Evolutionary conservation across 2,329 filamentous ascomycete genomes (phyloP).

Genomic region (Penicillium glabrum): DNA sequence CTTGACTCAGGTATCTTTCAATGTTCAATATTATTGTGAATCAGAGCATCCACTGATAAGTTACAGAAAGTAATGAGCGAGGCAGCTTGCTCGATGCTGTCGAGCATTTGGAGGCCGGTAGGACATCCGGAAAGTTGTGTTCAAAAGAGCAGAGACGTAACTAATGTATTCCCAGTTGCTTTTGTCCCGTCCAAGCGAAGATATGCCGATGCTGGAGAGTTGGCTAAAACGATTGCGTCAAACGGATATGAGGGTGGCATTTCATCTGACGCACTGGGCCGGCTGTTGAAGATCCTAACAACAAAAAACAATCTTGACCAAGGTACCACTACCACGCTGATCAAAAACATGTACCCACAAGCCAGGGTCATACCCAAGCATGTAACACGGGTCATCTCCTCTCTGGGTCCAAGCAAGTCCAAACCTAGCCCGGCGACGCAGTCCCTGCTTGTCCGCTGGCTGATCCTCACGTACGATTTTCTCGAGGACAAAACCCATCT

Average conservation of each 20-base stretch:
- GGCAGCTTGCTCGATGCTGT: slow-evolving; percentile 33
- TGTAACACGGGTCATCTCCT: slow-evolving; percentile 66
- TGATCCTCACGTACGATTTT: slow-evolving; percentile 72
- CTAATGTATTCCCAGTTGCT: slow-evolving; percentile 29
- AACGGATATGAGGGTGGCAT: slow-evolving; percentile 69
- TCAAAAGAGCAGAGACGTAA: neutral
- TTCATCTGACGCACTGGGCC: slow-evolving; percentile 57
- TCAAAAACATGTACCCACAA: slow-evolving; percentile 76
- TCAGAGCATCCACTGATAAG: slow-evolving; percentile 2
- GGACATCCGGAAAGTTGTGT: neutral
- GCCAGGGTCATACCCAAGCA: slow-evolving; percentile 60
- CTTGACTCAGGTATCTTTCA: slow-evolving; percentile 3
- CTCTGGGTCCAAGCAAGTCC: slow-evolving; percentile 72
- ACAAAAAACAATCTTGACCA: slow-evolving; percentile 72
- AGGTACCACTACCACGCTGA: slow-evolving; percentile 65
- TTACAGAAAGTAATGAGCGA: slow-evolving; percentile 11
- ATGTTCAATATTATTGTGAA: too few relatives aligned
- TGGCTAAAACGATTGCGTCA: slow-evolving; percentile 63
- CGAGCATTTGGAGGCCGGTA: slow-evolving; percentile 41
- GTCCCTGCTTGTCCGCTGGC: slow-evolving; percentile 71
- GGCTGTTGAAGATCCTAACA: slow-evolving; percentile 67
- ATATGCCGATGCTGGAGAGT: slow-evolving; percentile 59
- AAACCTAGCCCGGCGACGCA: slow-evolving; percentile 74
- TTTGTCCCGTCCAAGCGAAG: slow-evolving; percentile 64
- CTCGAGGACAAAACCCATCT: slow-evolving; percentile 64